Evolutionary conservation across 352 stramenopile genomes (phyloP).

Genomic region (Phytopythium delawarense): DNA sequence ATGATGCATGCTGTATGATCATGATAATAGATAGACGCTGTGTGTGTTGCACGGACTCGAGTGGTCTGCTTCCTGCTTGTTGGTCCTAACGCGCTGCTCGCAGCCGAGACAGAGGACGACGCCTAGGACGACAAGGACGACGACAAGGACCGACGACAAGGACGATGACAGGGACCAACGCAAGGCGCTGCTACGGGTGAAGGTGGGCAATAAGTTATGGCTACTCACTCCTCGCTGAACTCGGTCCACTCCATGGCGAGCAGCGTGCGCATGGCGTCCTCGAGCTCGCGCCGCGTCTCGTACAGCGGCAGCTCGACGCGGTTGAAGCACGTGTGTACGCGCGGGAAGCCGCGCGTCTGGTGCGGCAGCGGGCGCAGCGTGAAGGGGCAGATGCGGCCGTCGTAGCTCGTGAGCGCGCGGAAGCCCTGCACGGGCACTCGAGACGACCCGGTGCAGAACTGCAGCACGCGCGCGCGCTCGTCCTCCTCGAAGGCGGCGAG

Average conservation of each 20-base stretch:
- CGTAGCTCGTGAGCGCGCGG: slow-evolving; percentile 76
- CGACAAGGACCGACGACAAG: no score
- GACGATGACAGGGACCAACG: no score
- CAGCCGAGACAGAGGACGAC: no score
- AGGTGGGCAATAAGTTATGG: neutral
- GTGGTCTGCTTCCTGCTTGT: no score
- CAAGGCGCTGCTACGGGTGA: neutral
- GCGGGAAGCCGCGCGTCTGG: slow-evolving; percentile 65
- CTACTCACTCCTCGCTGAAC: slow-evolving; percentile 78
- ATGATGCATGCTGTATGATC: neutral
- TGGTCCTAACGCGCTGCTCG: no score
- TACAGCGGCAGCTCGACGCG: slow-evolving; percentile 81
- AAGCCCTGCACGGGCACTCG: slow-evolving; percentile 86
- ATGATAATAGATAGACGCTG: no score
- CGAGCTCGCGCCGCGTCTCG: slow-evolving; percentile 84
- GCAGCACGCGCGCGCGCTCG: slow-evolving; percentile 75
- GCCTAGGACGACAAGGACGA: no score
- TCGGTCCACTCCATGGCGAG: slow-evolving; percentile 96
- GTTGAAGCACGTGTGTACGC: slow-evolving; percentile 85
- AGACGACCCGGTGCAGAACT: slow-evolving; percentile 84
- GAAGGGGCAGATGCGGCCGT: slow-evolving; percentile 78
- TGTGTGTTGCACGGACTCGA: no score
- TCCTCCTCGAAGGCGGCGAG: slow-evolving; percentile 54
- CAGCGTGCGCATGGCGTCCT: slow-evolving; percentile 93
- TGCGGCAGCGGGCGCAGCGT: slow-evolving; percentile 49